A percentile compares a stretch with the other conserved stretches of the same genome.
Evolutionary conservation across 2,329 filamentous ascomycete genomes (phyloP).

Genomic region (Phyllosticta capitalensis): DNA sequence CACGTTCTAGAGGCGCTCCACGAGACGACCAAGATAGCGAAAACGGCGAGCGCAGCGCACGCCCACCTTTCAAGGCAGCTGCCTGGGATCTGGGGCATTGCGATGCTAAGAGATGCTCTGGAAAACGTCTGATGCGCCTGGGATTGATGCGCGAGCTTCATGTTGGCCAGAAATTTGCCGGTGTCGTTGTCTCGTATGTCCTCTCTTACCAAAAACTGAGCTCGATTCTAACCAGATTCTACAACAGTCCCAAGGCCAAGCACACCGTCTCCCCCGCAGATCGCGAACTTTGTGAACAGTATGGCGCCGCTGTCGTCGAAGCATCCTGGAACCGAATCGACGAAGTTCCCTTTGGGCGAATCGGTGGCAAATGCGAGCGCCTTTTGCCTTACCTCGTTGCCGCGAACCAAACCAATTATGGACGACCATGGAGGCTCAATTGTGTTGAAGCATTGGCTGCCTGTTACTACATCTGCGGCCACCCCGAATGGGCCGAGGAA

Average conservation of each 20-base stretch:
- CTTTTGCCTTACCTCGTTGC: conserved; percentile 90
- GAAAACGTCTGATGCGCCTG: conserved; percentile 85
- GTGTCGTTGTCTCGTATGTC: conserved; percentile 72
- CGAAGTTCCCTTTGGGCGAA: conserved; percentile 83
- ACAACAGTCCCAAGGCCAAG: conserved; percentile 66
- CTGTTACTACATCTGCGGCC: conserved; percentile 86
- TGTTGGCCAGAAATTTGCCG: conserved; percentile 82
- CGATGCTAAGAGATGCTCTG: conserved; percentile 92
- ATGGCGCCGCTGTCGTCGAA: conserved; percentile 91
- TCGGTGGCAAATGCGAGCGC: conserved; percentile 88
- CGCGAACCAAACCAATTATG: conserved; percentile 95
- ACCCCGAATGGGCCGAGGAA: conserved; percentile 79
- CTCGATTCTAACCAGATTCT: conserved; percentile 19
- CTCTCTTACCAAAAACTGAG: neutral
- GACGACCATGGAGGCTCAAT: conserved; percentile 87
- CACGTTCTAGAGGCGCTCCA: conserved; percentile 47
- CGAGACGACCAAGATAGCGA: conserved; percentile 34
- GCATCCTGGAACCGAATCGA: conserved; percentile 91
- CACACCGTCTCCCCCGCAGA: conserved; percentile 76
- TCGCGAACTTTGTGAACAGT: conserved; percentile 68
- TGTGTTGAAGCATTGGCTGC: conserved; percentile 92
- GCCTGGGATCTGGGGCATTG: conserved; percentile 98
- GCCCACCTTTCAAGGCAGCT: conserved; percentile 67
- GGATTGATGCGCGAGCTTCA: conserved; percentile 90
- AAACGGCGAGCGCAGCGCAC: conserved; percentile 18